Evolutionary conservation across 345 rosid genomes (phyloP).

Genomic region (Gossypium herbaceum): DNA sequence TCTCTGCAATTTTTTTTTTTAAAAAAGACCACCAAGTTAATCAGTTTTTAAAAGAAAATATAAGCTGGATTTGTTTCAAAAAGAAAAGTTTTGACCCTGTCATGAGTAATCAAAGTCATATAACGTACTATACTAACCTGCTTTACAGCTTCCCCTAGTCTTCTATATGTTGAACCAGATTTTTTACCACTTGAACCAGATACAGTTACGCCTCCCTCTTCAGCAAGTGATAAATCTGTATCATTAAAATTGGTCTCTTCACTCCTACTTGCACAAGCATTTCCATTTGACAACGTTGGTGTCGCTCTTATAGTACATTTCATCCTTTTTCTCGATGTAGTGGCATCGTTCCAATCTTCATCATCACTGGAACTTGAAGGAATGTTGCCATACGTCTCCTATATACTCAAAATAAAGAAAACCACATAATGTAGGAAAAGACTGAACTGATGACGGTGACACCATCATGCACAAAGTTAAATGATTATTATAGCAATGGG

Average conservation of each 20-base stretch:
- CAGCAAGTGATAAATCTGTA: constrained; percentile 18
- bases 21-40: constrained; percentile 10
- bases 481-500: not conserved
- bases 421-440: constrained; percentile 4
- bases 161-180: constrained; percentile 31
- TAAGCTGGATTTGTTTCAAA: not conserved
- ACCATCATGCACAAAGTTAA: not conserved
- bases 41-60: not conserved
- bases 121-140: constrained; percentile 43
- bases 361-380: constrained; percentile 51
- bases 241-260: constrained; percentile 23
- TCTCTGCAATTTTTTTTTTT: constrained; percentile 38
- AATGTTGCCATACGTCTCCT: constrained; percentile 76
- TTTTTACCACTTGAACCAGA: constrained; percentile 29
- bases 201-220: constrained; percentile 19
- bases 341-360: constrained; percentile 48
- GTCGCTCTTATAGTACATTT: constrained; percentile 23
- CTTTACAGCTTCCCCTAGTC: constrained; percentile 51
- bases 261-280: constrained; percentile 6
- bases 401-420: constrained; percentile 25
- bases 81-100: not conserved
- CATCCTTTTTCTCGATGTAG: constrained; percentile 37
- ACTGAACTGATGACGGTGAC: not conserved
- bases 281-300: constrained; percentile 33
- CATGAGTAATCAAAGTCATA: not conserved